Conservation (phyloP, 345 rosid species). For the Sisymbrium irio region DNA sequence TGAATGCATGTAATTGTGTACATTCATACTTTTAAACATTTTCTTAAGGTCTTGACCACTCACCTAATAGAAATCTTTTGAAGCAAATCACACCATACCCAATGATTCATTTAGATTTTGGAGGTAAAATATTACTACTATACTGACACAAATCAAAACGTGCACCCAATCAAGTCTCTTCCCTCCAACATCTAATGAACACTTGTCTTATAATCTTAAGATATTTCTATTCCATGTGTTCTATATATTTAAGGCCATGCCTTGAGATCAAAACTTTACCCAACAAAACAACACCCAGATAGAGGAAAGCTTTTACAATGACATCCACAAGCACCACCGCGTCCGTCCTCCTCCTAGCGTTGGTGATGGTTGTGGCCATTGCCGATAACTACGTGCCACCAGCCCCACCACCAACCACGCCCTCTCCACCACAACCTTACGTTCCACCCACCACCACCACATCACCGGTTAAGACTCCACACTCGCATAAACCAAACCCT, state of each 20-base stretch:
- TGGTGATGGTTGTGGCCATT: constrained; percentile 13
- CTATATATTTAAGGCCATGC: background rate
- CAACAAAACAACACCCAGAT: constrained; percentile 2
- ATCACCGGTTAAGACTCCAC: constrained; percentile 17
- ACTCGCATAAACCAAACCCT: constrained; percentile 17
- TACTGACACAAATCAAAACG: constrained; percentile 20
- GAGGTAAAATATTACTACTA: background rate
- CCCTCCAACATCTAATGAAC: constrained; percentile 6
- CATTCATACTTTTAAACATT: background rate
- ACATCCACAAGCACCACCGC: background rate
- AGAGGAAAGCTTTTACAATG: constrained; percentile 14
- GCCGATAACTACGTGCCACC: constrained; percentile 17
- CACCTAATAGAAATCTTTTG: background rate
- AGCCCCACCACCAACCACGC: constrained; percentile 13
- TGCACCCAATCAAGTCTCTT: constrained; percentile 25
- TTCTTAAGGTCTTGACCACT: background rate
- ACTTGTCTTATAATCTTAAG: background rate
- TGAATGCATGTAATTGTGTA: background rate
- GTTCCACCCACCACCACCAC: constrained; percentile 5
- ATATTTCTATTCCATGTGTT: background rate
- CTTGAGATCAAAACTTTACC: background rate
- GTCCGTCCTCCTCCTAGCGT: background rate
- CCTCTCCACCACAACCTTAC: background rate
- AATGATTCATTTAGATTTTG: background rate
- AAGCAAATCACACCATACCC: background rate